Conservation (phyloP, 1,139 yeast species). For the Saccharomyces uvarum region DNA sequence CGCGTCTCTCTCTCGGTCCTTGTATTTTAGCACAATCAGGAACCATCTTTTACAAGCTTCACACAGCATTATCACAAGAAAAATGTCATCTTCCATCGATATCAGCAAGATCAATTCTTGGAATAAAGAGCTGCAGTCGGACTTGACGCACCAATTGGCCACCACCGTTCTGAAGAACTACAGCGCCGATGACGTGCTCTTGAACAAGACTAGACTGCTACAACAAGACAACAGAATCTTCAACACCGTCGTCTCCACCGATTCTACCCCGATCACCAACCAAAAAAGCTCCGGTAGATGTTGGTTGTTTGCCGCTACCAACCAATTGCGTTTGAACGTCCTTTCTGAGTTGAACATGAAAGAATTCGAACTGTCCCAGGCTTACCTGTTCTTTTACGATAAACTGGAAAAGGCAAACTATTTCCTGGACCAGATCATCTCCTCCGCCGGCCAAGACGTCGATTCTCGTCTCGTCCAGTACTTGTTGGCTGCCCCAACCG, state of each 20-base stretch:
- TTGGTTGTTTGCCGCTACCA: constrained; percentile 81
- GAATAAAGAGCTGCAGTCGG: constrained; percentile 30
- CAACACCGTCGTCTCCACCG: constrained; percentile 51
- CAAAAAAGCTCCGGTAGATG: constrained; percentile 75
- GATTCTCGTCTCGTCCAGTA: constrained; percentile 63
- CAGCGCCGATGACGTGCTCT: constrained; percentile 32
- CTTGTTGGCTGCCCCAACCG: constrained; percentile 53
- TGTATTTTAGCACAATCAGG: background rate
- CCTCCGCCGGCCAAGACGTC: constrained; percentile 54
- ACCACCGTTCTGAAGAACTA: constrained; percentile 35
- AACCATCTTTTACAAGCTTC: background rate
- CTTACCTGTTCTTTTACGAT: constrained; percentile 64
- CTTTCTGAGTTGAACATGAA: constrained; percentile 57
- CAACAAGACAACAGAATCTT: constrained; percentile 36
- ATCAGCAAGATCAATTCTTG: constrained; percentile 28
- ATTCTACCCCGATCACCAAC: constrained; percentile 66
- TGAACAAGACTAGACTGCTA: constrained; percentile 28
- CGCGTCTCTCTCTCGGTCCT: background rate
- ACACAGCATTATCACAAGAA: background rate
- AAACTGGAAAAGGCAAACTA: constrained; percentile 69
- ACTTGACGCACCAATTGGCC: constrained; percentile 34
- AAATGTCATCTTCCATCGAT: constrained; percentile 19
- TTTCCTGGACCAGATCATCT: constrained; percentile 66
- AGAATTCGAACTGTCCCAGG: constrained; percentile 68
- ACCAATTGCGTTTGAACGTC: constrained; percentile 56